A percentile compares a stretch with the other conserved stretches of the same genome.
Evolutionary conservation across 306 rosid species (phyloP).

Genomic region (Acacia confusa): DNA sequence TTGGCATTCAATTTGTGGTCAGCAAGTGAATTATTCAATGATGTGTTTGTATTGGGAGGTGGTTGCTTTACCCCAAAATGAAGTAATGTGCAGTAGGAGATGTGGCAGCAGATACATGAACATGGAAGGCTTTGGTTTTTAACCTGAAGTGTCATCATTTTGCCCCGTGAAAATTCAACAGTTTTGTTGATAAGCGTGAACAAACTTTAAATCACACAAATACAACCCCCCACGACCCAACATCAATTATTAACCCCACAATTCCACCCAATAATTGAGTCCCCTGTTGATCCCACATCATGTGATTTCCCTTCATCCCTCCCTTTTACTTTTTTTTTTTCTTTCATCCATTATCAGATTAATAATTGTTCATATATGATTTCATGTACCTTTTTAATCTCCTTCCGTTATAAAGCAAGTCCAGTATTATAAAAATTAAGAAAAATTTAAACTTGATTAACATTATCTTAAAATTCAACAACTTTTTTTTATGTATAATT

Average conservation of each 20-base stretch:
- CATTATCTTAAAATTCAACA: too few species aligned
- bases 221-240: background rate
- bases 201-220: background rate
- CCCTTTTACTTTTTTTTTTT: too few species aligned
- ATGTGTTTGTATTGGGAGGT: too few species aligned
- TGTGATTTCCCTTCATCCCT: background rate
- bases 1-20: background rate
- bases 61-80: background rate
- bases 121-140: background rate
- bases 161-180: background rate
- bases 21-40: background rate
- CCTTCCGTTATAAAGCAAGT: too few species aligned
- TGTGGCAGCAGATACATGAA: background rate
- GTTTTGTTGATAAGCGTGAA: background rate
- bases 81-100: background rate
- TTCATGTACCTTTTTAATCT: too few species aligned
- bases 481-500: too few species aligned
- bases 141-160: background rate
- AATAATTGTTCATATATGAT: too few species aligned
- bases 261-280: background rate
- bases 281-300: background rate
- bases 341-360: too few species aligned
- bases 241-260: background rate
- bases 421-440: too few species aligned
- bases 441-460: too few species aligned